phyloP scores from a whole-genome alignment of 2,329 filamentous ascomycete species.

The Xylaria sp. region DNA sequence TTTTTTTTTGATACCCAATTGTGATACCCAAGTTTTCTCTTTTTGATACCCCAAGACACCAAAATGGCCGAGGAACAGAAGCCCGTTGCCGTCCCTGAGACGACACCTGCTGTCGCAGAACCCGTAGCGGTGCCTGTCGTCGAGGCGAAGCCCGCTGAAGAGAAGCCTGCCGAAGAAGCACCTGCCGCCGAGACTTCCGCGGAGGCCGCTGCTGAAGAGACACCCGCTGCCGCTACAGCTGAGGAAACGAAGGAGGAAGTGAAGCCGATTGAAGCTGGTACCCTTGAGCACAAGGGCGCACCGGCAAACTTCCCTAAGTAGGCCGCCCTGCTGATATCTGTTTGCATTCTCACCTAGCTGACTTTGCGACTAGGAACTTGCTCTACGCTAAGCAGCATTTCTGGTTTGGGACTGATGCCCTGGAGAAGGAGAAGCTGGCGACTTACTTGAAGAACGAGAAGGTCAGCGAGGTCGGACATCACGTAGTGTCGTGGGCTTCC shows the following conservation, averaged over 20 bases:
- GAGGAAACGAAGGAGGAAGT: constrained; percentile 62
- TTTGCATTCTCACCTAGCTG: neutral
- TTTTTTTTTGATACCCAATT: constrained; percentile 64
- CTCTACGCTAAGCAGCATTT: constrained; percentile 94
- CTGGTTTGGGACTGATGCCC: constrained; percentile 79
- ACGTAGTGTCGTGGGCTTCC: constrained; percentile 86
- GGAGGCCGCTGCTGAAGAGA: constrained; percentile 55
- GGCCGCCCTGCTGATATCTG: constrained; percentile 57
- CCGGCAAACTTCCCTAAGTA: constrained; percentile 88
- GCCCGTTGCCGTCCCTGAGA: constrained; percentile 71
- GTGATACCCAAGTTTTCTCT: constrained; percentile 54
- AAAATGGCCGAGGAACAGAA: constrained; percentile 80
- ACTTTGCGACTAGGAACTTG: constrained; percentile 71
- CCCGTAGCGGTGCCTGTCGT: constrained; percentile 53
- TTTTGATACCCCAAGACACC: constrained; percentile 50
- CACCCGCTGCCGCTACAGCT: constrained; percentile 52
- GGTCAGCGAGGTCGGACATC: constrained; percentile 77
- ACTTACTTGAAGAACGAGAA: constrained; percentile 91
- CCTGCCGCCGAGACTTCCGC: constrained; percentile 57
- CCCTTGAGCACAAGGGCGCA: constrained; percentile 88
- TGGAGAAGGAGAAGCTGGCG: constrained; percentile 78
- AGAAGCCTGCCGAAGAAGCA: constrained; percentile 51
- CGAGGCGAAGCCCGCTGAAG: constrained; percentile 46
- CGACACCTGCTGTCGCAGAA: constrained; percentile 54
- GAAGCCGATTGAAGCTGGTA: constrained; percentile 83